These are phyloP conservation scores for Acanthamoeba royreba DNA, from an alignment of 208 protist genomes.

Conservation along the genomic window DNA sequence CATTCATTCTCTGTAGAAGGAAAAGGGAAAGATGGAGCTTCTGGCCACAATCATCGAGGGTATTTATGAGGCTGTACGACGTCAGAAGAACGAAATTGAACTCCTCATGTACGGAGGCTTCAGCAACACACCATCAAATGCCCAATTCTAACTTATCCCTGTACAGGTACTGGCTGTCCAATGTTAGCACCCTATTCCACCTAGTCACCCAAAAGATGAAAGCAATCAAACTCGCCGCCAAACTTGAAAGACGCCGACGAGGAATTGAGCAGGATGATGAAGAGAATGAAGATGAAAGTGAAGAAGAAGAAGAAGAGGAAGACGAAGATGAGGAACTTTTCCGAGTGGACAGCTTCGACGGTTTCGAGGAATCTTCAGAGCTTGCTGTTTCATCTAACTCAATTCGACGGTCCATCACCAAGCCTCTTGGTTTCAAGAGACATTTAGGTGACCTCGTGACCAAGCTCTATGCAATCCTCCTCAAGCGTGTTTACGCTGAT, in stretches of 20 bases:
- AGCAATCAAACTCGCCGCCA: background rate
- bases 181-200: background rate
- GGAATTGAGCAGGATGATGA: background rate
- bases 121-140: background rate
- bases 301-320: background rate
- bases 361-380: background rate
- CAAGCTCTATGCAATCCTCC: conserved; percentile 23
- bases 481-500: background rate
- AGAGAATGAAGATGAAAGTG: background rate
- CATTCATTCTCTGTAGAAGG: background rate
- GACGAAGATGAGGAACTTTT: background rate
- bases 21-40: background rate
- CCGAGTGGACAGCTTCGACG: background rate
- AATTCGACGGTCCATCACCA: background rate
- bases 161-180: conserved; percentile 28
- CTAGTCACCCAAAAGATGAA: background rate
- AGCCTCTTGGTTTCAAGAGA: background rate
- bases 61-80: background rate
- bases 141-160: background rate
- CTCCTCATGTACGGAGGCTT: background rate
- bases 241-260: background rate
- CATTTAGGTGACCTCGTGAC: conserved; percentile 5
- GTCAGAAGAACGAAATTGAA: background rate
- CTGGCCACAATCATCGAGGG: background rate
- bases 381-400: background rate